phyloP scores from a whole-genome alignment of 495 filamentous ascomycete species.

The Parathielavia appendiculata region DNA sequence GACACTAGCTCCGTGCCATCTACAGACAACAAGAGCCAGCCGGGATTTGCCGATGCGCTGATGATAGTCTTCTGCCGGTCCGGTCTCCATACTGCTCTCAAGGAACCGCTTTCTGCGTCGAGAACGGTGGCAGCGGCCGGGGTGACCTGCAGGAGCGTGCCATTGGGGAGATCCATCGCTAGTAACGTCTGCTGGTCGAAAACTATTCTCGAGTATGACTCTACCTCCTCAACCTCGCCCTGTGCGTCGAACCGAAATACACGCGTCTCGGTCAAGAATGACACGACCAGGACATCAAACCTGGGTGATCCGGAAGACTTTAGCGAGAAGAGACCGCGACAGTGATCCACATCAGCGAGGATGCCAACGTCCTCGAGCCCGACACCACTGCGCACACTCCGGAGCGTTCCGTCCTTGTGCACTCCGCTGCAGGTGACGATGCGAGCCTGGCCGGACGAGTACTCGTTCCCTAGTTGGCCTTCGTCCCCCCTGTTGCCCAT shows the following conservation, averaged over 20 bases:
- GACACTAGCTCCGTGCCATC: constrained; percentile 64
- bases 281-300: constrained; percentile 68
- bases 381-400: constrained; percentile 88
- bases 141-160: constrained; percentile 74
- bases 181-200: constrained; percentile 70
- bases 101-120: constrained; percentile 64
- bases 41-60: constrained; percentile 66
- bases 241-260: constrained; percentile 69
- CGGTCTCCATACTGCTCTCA: constrained; percentile 63
- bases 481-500: constrained; percentile 78
- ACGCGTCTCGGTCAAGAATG: constrained; percentile 78
- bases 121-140: constrained; percentile 54
- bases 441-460: constrained; percentile 86
- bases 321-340: constrained; percentile 57
- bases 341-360: constrained; percentile 71
- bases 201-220: constrained; percentile 62
- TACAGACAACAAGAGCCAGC: constrained; percentile 63
- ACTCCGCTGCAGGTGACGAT: constrained; percentile 90
- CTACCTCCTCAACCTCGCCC: constrained; percentile 82
- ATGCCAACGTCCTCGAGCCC: constrained; percentile 85
- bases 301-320: constrained; percentile 45
- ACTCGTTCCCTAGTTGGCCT: constrained; percentile 70
- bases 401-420: constrained; percentile 75
- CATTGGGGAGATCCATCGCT: constrained; percentile 55
- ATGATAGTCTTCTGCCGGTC: constrained; percentile 58